Evolutionary conservation across 306 rosid genomes (phyloP), one percentile per base, ranked within the genome.

Genomic region (Quercus parvula): DNA sequence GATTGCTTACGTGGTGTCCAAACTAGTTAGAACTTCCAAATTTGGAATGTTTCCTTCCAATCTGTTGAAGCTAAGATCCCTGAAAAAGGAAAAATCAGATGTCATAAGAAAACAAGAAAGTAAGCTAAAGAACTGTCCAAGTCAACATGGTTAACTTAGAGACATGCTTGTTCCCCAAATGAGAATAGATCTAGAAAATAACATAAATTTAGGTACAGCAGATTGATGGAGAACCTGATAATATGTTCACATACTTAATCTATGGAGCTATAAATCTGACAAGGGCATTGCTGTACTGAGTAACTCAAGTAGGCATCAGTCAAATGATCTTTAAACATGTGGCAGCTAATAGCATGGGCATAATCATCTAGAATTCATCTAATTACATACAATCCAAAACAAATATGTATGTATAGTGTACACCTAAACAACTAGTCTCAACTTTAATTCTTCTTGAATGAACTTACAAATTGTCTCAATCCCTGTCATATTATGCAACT

Each of bases 21-120:
- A 30, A 30, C 31, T 30, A 28, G 31, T 28, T 28, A 28, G 31
- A 28, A 28, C 31, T 28, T 28, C 31, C 31, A 28, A 28, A 28
- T 28, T 28, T 28, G 31, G 31, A 28, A 28, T 28, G 31, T 28
- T 28, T 30, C 76, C 85, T 73, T 73, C 75, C 67, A 82, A 44
- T 66, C 72, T 77, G 72, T 82, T 82, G 78, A 82, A 82, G 66
- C 85, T 82, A 14, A 82, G 79, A 78, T 82, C 85, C 24, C 76
- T 82, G 44, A 57, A 22, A 9, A 22, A 31, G 44, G 28, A 41
- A 31, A 38, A 38, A 38, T 10, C 20, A 31, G 13, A 64, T 17
- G 71, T 64, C 7, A 28, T 28, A 66, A 66, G 44, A 30, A 31
- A 5, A 17, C 46, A 41, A 64, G 31, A 17, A 15, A 14, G 17